phyloP scores from a whole-genome alignment of 768 basidiomycete species.

The Leccinum disarticulatum region DNA sequence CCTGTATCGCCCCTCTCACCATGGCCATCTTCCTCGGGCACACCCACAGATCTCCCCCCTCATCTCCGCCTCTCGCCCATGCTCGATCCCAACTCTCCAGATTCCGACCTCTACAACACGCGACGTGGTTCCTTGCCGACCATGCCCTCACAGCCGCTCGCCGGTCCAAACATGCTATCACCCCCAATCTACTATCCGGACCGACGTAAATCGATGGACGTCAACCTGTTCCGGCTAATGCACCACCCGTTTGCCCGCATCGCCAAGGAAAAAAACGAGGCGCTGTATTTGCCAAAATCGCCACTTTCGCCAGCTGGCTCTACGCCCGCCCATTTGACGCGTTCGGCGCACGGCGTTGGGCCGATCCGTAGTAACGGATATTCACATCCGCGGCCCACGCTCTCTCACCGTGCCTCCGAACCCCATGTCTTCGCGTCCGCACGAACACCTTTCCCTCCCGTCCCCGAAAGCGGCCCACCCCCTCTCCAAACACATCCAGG shows the following conservation, averaged over 20 bases:
- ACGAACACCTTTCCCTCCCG: constrained; percentile 37
- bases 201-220: constrained; percentile 41
- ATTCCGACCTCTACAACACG: constrained; percentile 35
- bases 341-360: constrained; percentile 35
- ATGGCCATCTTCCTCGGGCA: constrained; percentile 39
- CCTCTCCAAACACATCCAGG: constrained; percentile 10
- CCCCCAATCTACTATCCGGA: constrained; percentile 34
- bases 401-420: constrained; percentile 34
- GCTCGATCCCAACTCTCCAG: constrained; percentile 22
- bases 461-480: constrained; percentile 24
- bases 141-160: constrained; percentile 29
- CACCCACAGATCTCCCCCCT: constrained; percentile 20
- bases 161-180: constrained; percentile 34
- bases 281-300: constrained; percentile 33
- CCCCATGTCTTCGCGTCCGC: constrained; percentile 37
- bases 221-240: constrained; percentile 50
- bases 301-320: constrained; percentile 33
- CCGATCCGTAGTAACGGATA: constrained; percentile 48
- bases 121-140: constrained; percentile 60
- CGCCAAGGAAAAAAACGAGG: constrained; percentile 37
- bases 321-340: constrained; percentile 36
- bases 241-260: constrained; percentile 40
- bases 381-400: constrained; percentile 35
- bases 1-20: constrained; percentile 6
- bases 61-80: constrained; percentile 24